Base-by-base conservation (phyloP, 371 early-diverging fungal species). In the Umbelopsis sp. region DNA sequence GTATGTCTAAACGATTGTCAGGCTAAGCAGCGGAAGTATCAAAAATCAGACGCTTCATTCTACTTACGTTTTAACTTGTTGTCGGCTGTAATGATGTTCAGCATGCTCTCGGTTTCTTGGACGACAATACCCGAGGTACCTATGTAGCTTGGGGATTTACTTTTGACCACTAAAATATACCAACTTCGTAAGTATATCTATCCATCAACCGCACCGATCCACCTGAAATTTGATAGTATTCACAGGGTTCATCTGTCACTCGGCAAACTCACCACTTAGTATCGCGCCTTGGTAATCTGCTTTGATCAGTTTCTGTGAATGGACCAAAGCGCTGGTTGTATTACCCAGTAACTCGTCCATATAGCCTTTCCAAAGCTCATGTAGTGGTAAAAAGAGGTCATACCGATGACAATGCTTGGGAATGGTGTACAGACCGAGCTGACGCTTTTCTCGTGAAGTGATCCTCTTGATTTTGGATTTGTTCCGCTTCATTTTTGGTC, bases 221-320 rank as follows among this genome's bases (percentile, higher is more conserved):
- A 4, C 12, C 12, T 41, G 41, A 5, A 41, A 10, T 7, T 41
- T 41, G 7, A 70, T 52, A 25, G 16, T 20, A 41, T 6, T 69
- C 44, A 50, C n/a, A 7, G 44, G 29, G 29, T 29, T 29, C 29
- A 29, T 29, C 29, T 29, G 0, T 29, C 29, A 29, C 29, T 1
- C 4, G 29, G 29, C 29, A 29, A 29, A 29, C 74, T 66, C 79
- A 91, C 92, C 93, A 57, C 91, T 92, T 20, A 96, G 70, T 16
- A 84, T 76, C 11, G 91, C 86, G 3, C 96, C 96, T 78, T 96
- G 96, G 71, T 83, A 92, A 76, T 96, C 96, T 0, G 94, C 94
- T 69, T 93, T 93, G 18, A 92, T 74, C 41, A 95, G 65, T 65
- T 90, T 93, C 65, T 89, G 87, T 2, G 84, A 75, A 70, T 87